Conservation (phyloP, 768 basidiomycete species). For the Podaxis mareebaensis region DNA sequence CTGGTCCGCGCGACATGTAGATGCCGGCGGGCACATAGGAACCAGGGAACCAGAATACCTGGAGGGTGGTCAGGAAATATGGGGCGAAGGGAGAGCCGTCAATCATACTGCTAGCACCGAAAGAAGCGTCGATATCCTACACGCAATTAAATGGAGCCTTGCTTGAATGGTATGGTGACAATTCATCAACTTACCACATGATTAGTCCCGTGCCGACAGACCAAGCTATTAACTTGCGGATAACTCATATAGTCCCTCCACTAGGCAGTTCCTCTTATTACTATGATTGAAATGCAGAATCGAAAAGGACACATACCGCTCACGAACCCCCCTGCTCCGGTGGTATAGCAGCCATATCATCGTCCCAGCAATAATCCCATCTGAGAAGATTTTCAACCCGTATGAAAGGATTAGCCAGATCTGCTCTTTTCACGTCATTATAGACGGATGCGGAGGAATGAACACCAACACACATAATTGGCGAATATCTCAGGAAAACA, state of each 20-base stretch:
- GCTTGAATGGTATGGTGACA: neutral
- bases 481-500: neutral
- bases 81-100: neutral
- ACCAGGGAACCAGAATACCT: neutral
- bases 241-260: neutral
- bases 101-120: neutral
- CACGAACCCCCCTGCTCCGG: neutral
- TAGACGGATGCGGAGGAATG: neutral
- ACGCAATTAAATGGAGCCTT: neutral
- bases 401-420: constrained; percentile 3
- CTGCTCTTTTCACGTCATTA: neutral
- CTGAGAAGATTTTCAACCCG: constrained; percentile 1
- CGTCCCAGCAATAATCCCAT: constrained; percentile 4
- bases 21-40: neutral
- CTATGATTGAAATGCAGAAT: neutral
- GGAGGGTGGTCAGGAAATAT: neutral
- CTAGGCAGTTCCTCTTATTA: neutral
- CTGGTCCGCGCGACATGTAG: neutral
- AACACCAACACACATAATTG: neutral
- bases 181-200: neutral
- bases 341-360: constrained; percentile 6
- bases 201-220: neutral
- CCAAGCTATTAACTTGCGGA: constrained; percentile 1
- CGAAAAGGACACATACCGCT: neutral
- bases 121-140: neutral